Conservation (phyloP, 2,329 filamentous ascomycete genomes). For the Fusarium sp. region DNA sequence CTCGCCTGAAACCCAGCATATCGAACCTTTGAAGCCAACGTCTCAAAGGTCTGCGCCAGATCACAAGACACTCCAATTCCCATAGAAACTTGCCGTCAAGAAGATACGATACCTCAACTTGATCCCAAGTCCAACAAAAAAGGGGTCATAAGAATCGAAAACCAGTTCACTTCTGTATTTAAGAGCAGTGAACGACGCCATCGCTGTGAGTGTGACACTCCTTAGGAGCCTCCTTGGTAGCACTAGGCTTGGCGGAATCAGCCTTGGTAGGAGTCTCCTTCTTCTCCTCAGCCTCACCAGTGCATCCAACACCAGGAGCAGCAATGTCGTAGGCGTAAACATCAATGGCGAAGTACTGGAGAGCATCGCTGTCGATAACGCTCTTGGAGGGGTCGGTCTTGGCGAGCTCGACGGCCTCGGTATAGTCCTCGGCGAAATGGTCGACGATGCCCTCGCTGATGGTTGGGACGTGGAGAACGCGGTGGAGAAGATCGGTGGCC, state of each 20-base stretch:
- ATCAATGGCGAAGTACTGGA: constrained; percentile 78
- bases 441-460: constrained; percentile 71
- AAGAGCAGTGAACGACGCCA: constrained; percentile 55
- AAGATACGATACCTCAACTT: rapidly evolving
- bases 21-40: no score
- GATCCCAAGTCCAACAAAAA: not conserved
- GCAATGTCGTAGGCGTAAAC: constrained; percentile 75
- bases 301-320: constrained; percentile 71
- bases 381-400: constrained; percentile 59
- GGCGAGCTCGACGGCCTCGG: constrained; percentile 66
- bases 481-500: constrained; percentile 75
- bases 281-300: constrained; percentile 56
- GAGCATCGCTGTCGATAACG: constrained; percentile 69
- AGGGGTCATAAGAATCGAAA: not conserved
- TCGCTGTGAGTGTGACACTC: constrained; percentile 60
- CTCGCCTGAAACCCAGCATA: rapidly evolving
- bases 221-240: constrained; percentile 16
- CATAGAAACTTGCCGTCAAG: not conserved
- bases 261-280: constrained; percentile 34
- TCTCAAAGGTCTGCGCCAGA: no score
- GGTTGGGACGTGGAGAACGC: constrained; percentile 71
- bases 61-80: rapidly evolving
- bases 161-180: rapidly evolving
- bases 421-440: constrained; percentile 72
- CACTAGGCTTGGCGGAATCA: constrained; percentile 50